Evolutionary conservation across 306 rosid species (phyloP), one percentile per base, ranked within the genome.

Genomic region (Quercus alba): DNA sequence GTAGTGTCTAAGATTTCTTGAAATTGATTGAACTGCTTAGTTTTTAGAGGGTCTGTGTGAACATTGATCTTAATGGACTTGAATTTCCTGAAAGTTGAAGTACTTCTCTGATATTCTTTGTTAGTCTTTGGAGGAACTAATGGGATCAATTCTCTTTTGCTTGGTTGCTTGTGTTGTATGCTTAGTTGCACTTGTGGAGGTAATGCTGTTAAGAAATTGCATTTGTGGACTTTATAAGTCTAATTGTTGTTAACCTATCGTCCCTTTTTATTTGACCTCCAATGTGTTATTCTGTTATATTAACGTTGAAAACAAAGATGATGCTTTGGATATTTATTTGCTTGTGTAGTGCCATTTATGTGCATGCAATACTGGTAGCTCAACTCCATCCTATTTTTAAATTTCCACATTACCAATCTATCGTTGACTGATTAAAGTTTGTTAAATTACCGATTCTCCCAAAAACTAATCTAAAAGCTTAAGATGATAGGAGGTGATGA

Each of bases 161-260:
- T 94, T 94, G 97, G 93, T 92, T 87, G 88, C 92, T 82, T 94
- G 97, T 81, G 94, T 92, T 77, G 94, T 94, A 78, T 91, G 93
- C 88, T 81, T 94, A 84, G 85, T 83, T 80, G 92, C 98, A 52
- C 94, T 94, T 75, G 84, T 87, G 74, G 97, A 91, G 98, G 98
- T 94, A 92, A 80, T 73, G 21, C 77, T 57, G 62, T 57, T 57
- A 20, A 21, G 30, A 28, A 28, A 28, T 28, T 28, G 30, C 4
- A 3, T 28, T 28, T 28, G 30, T 28, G 30, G 30, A 28, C 30
- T 28, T 28, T 2, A 28, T 28, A 28, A 28, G 30, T 28, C 4
- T 28, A 28, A 28, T 28, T 73, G 21, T 81, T 57, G 62, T 57
- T 57, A 20, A 21, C 63, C 26, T 19, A 57, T n/a, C 1, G 3